These are phyloP conservation scores for Nicotiana obtusifolia DNA, from an alignment of 257 asterid species.

Conservation along the genomic window DNA sequence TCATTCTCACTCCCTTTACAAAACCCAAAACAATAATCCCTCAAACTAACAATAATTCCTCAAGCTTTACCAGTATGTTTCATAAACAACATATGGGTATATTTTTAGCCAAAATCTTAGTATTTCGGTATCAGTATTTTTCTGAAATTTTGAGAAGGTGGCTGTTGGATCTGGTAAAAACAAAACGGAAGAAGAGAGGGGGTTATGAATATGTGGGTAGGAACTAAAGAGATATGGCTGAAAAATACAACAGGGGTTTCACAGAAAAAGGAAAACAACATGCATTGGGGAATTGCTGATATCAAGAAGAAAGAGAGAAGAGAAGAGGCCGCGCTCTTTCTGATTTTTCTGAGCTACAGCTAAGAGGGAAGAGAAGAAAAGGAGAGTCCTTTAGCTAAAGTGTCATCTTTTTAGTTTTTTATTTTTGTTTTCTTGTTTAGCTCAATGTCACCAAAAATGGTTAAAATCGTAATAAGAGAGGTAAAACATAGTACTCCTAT, in stretches of 20 bases:
- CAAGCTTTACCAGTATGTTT: background rate
- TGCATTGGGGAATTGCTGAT: background rate
- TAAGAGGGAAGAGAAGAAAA: background rate
- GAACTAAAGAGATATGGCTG: background rate
- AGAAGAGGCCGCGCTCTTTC: background rate
- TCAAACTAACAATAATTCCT: background rate
- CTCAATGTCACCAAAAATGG: background rate
- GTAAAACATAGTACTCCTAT: too few relatives aligned
- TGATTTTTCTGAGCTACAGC: background rate
- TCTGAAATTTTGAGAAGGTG: background rate
- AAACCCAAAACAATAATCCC: background rate
- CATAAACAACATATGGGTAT: background rate
- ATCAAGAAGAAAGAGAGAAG: background rate
- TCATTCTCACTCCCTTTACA: constrained; percentile 19
- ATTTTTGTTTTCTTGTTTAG: background rate
- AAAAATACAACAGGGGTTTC: background rate
- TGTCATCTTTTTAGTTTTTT: background rate
- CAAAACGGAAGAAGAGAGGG: background rate
- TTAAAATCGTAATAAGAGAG: background rate
- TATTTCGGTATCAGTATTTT: background rate
- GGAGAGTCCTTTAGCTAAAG: background rate
- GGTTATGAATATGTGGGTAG: background rate
- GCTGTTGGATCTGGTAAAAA: background rate
- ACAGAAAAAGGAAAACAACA: background rate
- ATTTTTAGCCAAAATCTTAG: background rate